phyloP scores from a whole-genome alignment of 441 rosid species.

The Capsella rubella region DNA sequence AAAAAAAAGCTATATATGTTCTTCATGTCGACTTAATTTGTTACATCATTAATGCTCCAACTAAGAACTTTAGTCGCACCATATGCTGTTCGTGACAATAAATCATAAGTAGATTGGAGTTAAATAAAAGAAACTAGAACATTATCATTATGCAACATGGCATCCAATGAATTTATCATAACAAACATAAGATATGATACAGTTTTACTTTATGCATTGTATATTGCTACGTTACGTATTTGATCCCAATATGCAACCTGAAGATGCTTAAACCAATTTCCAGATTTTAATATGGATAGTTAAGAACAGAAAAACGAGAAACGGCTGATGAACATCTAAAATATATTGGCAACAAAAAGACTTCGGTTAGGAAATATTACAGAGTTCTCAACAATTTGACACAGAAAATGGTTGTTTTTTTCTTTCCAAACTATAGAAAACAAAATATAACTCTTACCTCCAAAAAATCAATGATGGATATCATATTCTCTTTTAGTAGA shows the following conservation, averaged over 20 bases:
- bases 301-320: conserved; percentile 22
- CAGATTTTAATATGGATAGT: conserved; percentile 5
- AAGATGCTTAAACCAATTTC: conserved; percentile 23
- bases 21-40: conserved; percentile 8
- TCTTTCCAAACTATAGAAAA: conserved; percentile 13
- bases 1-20: conserved; percentile 16
- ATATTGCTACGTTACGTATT: conserved; percentile 9
- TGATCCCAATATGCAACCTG: conserved; percentile 29
- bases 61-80: conserved; percentile 19
- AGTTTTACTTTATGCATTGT: background rate
- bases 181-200: conserved; percentile 17
- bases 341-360: conserved; percentile 5
- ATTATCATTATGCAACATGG: conserved; percentile 23
- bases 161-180: conserved; percentile 10
- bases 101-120: conserved; percentile 3
- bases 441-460: conserved; percentile 58
- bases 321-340: conserved; percentile 4
- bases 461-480: conserved; percentile 60
- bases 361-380: background rate
- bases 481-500: conserved; percentile 56
- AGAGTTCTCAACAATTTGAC: conserved; percentile 29
- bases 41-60: conserved; percentile 7
- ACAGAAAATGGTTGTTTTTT: conserved; percentile 8
- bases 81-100: conserved; percentile 9
- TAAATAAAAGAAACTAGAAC: conserved; percentile 19